Evolutionary conservation across 305 asterid species (phyloP).

Genomic region (Fraxinus baroniana): DNA sequence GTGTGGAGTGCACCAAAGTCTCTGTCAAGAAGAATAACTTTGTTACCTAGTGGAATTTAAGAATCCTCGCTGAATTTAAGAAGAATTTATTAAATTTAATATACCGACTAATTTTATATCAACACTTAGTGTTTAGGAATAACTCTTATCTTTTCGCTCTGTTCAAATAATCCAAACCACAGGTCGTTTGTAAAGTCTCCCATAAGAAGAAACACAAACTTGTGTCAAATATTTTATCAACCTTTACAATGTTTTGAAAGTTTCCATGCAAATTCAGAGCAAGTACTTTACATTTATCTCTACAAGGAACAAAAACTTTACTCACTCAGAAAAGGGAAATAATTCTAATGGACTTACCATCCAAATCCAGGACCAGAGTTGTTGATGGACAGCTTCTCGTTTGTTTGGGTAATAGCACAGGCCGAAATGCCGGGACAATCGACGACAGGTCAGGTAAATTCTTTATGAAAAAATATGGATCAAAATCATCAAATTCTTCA

Average conservation of each 20-base stretch:
- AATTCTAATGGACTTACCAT: conserved; percentile 51
- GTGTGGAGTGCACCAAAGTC: conserved; percentile 97
- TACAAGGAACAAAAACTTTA: neutral
- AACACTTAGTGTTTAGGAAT: neutral
- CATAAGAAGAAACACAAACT: neutral
- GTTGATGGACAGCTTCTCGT: conserved; percentile 97
- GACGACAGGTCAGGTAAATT: conserved; percentile 78
- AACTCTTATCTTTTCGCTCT: neutral
- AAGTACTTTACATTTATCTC: neutral
- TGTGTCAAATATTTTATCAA: neutral
- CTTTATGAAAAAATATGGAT: conserved; percentile 88
- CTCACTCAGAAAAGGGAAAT: conserved; percentile 12
- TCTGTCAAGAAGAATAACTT: conserved; percentile 58
- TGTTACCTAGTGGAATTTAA: neutral
- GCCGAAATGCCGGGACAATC: conserved; percentile 85
- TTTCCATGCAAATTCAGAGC: neutral
- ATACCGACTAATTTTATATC: neutral
- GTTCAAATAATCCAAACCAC: neutral
- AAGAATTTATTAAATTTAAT: neutral
- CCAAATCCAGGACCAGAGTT: conserved; percentile 91
- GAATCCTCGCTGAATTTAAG: neutral
- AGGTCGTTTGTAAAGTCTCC: neutral
- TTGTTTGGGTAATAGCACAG: conserved; percentile 75
- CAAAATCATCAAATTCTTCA: conserved; percentile 90
- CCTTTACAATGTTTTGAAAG: neutral